Base-by-base conservation (phyloP, 495 filamentous ascomycete species). In the Podospora pseudocomata region DNA sequence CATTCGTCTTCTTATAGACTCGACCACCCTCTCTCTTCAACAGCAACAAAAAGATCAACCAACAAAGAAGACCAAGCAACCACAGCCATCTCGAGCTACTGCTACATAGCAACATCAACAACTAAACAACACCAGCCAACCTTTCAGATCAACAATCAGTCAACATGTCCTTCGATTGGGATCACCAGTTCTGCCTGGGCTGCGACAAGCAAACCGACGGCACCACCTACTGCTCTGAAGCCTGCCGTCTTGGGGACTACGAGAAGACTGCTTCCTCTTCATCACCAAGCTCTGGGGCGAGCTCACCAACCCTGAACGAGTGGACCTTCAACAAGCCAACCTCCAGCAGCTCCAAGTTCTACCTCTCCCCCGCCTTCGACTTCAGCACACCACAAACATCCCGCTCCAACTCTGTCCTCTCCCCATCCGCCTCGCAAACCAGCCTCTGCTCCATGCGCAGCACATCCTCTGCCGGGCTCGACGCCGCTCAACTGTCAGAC, bases 111-210 rank as follows among this genome's bases (percentile, higher is more conserved):
- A 57, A 65, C 64, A 27, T 19, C 55, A 18, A 30, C 26, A 30
- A 66, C 65, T 15, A 44, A 30, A 63, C 67, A 56, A 63, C 68
- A 64, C 63, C 70, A 65, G 60, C 64, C 66, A 67, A 67, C 66
- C 65, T 32, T 6, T 66, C 63, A 57, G 60, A 65, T 72, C 66
- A 71, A 63, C 64, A 60, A 55, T 39, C 65, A 63, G 63, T 57
- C 76, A 82, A 76, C 71, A 84, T 86, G 82, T 83, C 82, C 72
- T 89, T 89, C 82, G 86, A 91, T 71, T 97, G 94, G 93, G 92
- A 90, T 70, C 91, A 88, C 71, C 92, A 97, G 78, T 97, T 91
- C 86, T 98, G 94, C 82, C 88, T 98, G 68, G 89, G 89, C 83
- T 98, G 94, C 84, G 94, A 97, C 80, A 88, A 88, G 78, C 92